Percentiles rank a stretch among this genome's conserved stretches.
phyloP scores from a whole-genome alignment of 129 eudicot species.

The Ambrosia trifida region DNA sequence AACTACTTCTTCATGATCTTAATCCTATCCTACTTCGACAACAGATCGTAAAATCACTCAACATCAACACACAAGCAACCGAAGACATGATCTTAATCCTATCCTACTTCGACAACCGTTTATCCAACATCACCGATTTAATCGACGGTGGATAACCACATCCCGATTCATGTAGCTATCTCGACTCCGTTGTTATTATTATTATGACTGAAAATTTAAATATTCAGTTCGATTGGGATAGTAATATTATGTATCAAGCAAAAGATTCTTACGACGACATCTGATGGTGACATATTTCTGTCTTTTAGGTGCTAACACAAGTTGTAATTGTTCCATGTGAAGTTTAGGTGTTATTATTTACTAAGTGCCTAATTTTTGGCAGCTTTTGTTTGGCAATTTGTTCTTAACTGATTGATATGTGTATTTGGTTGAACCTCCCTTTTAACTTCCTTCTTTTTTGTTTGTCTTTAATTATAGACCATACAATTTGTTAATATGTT shows the following conservation, averaged over 20 bases:
- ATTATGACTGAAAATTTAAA: slow-evolving; percentile 47
- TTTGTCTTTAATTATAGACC: slow-evolving; percentile 4
- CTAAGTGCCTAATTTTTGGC: slow-evolving; percentile 37
- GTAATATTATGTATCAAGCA: slow-evolving; percentile 39
- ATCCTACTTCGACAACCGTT: slow-evolving; percentile 77
- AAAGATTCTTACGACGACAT: not conserved
- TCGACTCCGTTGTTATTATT: slow-evolving; percentile 59
- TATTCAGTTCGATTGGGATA: slow-evolving; percentile 27
- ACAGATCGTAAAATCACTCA: slow-evolving; percentile 74
- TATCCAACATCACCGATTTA: slow-evolving; percentile 61
- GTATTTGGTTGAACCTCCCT: slow-evolving; percentile 9
- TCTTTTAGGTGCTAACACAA: slow-evolving; percentile 23
- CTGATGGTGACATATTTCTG: slow-evolving; percentile 31
- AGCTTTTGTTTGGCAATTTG: slow-evolving; percentile 22
- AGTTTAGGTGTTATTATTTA: slow-evolving; percentile 30
- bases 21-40: slow-evolving; percentile 22
- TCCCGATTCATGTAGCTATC: slow-evolving; percentile 37
- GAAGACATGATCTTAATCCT: slow-evolving; percentile 79
- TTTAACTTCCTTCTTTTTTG: slow-evolving; percentile 15
- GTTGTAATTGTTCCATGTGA: slow-evolving; percentile 34
- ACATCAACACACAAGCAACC: slow-evolving; percentile 53
- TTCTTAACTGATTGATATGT: slow-evolving; percentile 10
- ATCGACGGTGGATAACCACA: slow-evolving; percentile 16
- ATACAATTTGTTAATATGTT: not conserved
- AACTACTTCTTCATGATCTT: no score